Percentiles rank a stretch among this genome's conserved stretches.
phyloP scores from a whole-genome alignment of 1,284 basidiomycete genomes.

The Austroboletus novae-zelandiae region DNA sequence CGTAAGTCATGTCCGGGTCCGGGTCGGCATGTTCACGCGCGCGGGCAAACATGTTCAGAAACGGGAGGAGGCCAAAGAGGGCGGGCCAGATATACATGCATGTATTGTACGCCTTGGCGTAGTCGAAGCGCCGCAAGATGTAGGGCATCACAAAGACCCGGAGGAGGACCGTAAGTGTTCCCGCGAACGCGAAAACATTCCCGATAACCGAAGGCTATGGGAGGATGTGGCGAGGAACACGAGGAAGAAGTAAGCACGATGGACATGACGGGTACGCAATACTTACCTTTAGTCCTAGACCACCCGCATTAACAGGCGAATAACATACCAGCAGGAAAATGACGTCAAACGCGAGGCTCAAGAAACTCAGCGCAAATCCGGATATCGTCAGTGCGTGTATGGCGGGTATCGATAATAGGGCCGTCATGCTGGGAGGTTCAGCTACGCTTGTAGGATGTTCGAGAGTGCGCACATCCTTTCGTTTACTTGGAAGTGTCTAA shows the following conservation, averaged over 20 bases:
- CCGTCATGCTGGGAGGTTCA: constrained; percentile 1
- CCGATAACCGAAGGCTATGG: constrained; percentile 19
- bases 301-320: constrained; percentile 14
- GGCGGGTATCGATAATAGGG: constrained; percentile 16
- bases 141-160: constrained; percentile 17
- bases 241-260: background rate
- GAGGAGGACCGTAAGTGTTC: constrained; percentile 12
- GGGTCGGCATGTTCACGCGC: background rate
- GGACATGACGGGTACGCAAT: background rate
- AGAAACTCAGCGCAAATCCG: constrained; percentile 15
- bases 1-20: background rate
- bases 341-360: constrained; percentile 22
- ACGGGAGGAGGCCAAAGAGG: constrained; percentile 13
- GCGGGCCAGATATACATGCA: constrained; percentile 24
- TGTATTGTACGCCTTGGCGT: constrained; percentile 14
- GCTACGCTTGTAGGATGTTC: background rate
- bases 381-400: constrained; percentile 22
- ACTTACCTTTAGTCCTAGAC: constrained; percentile 20
- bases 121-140: constrained; percentile 20
- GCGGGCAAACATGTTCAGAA: constrained; percentile 17
- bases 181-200: constrained; percentile 16
- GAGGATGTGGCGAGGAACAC: background rate
- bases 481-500: constrained; percentile 26
- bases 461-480: background rate
- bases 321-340: constrained; percentile 22